Base-by-base conservation (phyloP, 2,329 filamentous ascomycete genomes). In the Cladosporium velox region DNA sequence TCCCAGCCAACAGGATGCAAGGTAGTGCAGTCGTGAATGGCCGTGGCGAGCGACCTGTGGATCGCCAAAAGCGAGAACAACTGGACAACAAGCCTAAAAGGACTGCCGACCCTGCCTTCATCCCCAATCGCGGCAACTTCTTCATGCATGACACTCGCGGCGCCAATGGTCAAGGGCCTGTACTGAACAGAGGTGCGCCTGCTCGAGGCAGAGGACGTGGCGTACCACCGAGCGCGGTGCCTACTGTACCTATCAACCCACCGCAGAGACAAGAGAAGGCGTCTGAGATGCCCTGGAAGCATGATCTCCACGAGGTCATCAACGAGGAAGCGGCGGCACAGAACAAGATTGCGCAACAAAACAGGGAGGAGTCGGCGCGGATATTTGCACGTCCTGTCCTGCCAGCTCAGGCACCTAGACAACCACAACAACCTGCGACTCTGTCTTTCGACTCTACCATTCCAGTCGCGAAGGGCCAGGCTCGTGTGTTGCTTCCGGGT, bases 131-230 rank as follows among this genome's bases (percentile, higher is more conserved):
- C 70, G 95, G 95, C 67, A 90, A 91, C 68, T 98, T 98, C 83
- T 98, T 97, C 82, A 93, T 98, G 87, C 94, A 98, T 78, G 95
- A 98, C 77, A 89, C 92, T 72, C 87, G 90, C 65, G 90, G 71
- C 14, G 64, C 52, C 4, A 67, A 71, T 57, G 71, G 70, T 26
- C 72, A 71, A 57, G 66, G 67, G 18, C 67, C 66, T 4, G 66
- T 67, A 11, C 66, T 69, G 18, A 55, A 67, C 10, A 65, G 74
- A 66, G 73, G 73, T 18, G 70, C 65, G 52, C 72, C 70, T 67
- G 64, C 58, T 26, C 85, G 89, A 78, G 89, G 87, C 44, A 82
- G 85, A 68, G 85, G 87, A 70, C 83, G 87, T 78, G 91, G 87
- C 73, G 85, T 86, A 74, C 85, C 64, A 26, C 66, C 85, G 59